phyloP scores from a whole-genome alignment of 1,284 basidiomycete genomes.

The Apiotrichum laibachii region DNA sequence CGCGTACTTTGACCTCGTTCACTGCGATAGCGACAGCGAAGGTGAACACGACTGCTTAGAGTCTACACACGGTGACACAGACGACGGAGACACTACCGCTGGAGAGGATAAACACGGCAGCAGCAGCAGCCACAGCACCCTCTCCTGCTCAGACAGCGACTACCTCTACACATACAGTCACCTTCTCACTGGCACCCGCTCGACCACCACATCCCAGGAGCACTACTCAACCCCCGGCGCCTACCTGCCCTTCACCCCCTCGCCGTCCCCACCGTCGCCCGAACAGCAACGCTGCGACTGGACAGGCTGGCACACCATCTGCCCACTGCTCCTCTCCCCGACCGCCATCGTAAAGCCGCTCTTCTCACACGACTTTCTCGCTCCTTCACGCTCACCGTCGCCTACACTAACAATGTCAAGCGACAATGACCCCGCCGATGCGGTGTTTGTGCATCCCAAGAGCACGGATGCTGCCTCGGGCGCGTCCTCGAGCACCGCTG shows the following conservation, averaged over 20 bases:
- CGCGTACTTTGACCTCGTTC: background rate
- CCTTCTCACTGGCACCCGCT: too few species aligned
- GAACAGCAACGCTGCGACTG: constrained; percentile 1
- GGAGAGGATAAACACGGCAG: too few species aligned
- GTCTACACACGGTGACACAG: too few species aligned
- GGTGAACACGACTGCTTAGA: background rate
- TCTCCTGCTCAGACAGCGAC: too few species aligned
- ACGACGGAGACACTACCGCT: too few species aligned
- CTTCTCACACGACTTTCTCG: constrained; percentile 11
- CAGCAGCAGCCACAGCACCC: too few species aligned
- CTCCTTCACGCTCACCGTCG: constrained; percentile 13
- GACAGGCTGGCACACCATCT: constrained; percentile 19
- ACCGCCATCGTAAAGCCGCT: constrained; percentile 9
- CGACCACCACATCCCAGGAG: too few species aligned
- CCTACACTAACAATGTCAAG: constrained; percentile 24
- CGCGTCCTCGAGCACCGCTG: background rate
- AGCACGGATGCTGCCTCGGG: background rate
- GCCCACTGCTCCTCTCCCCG: constrained; percentile 16
- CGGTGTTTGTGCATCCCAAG: constrained; percentile 1
- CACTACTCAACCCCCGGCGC: too few species aligned
- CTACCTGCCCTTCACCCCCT: too few species aligned
- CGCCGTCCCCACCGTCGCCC: background rate
- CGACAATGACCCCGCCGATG: constrained; percentile 20
- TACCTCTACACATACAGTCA: too few species aligned
- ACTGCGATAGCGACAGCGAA: background rate